Base-by-base conservation (phyloP, 2,329 filamentous ascomycete genomes). In the Trichoderma citrinoviride region DNA sequence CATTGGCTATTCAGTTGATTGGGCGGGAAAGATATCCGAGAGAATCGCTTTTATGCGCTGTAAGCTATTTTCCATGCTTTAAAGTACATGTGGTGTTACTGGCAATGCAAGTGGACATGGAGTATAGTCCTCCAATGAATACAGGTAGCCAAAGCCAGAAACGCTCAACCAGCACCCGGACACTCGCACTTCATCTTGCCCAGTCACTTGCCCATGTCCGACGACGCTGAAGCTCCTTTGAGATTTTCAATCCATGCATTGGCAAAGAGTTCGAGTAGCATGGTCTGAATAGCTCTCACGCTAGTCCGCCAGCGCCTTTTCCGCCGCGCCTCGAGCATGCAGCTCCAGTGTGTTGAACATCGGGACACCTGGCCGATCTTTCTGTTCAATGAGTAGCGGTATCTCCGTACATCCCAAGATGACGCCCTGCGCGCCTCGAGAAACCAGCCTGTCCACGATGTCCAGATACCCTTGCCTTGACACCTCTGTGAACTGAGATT, bases 341-440 rank as follows among this genome's bases (percentile, higher is more conserved):
- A 68, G 58, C 43, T 58, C 53, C 55, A 68, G 17, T 3, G 67
- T 67, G 23, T 69, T 57, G 33, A 68, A 69, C 61, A 67, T 65
- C 1, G 66, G 66, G 23, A 69, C 6, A 21, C 23, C 19, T 8
- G 58, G 60, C 19, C 67, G 46, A 43, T 68, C 61, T 19, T 64
- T 49, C 44, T 69, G 65, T 57, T 57, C 55, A 60, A 69, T 65
- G 19, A 69, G 55, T 23, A 67, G 52, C n/a, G 65, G 63, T n/a
- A 68, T 65, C 54, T 65, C 75, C 69, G 71, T 46, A 55, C 15
- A 68, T 4, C 66, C 67, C 5, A 67, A 33, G 10, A 65, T 62
- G 7, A 67, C 67, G 7, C 66, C 64, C 41, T 69, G 57, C 29
- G 65, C 65, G 19, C 67, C 67, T 21, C 63, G 60, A 33, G 40